Percentiles rank a stretch among this genome's conserved stretches.
Evolutionary conservation across 331 rosid genomes (phyloP).

Genomic region (Ulmus americana): DNA sequence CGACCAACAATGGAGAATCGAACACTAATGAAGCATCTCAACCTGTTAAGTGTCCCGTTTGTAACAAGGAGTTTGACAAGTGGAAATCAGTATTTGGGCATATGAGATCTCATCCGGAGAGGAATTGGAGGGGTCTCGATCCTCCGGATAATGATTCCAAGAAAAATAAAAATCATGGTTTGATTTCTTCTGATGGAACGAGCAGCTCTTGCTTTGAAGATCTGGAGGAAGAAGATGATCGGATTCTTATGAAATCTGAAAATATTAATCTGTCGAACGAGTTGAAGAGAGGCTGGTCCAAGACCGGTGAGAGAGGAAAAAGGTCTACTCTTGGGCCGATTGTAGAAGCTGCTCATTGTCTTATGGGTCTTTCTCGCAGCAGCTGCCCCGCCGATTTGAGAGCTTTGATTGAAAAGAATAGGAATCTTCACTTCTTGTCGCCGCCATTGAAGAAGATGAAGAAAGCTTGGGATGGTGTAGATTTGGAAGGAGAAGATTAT

Average conservation of each 20-base stretch:
- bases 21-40: neutral
- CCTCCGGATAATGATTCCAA: conserved; percentile 1
- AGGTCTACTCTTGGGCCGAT: neutral
- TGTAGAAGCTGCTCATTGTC: neutral
- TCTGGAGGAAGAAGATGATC: neutral
- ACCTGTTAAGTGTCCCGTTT: conserved; percentile 5
- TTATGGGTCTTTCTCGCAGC: neutral
- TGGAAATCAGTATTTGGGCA: conserved; percentile 23
- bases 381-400: no score
- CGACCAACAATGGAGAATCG: neutral
- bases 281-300: conserved; percentile 10
- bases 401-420: no score
- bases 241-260: neutral
- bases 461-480: no score
- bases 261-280: neutral
- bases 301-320: conserved; percentile 23
- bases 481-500: no score
- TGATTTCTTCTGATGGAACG: neutral
- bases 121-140: conserved; percentile 34
- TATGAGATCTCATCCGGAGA: conserved; percentile 30
- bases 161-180: neutral
- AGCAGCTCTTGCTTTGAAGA: neutral
- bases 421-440: no score
- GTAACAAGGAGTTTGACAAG: conserved; percentile 15
- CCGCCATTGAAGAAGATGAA: no score